These are phyloP conservation scores for Apiospora saccharicola DNA, from an alignment of 2,329 filamentous ascomycete genomes.

Conservation along the genomic window DNA sequence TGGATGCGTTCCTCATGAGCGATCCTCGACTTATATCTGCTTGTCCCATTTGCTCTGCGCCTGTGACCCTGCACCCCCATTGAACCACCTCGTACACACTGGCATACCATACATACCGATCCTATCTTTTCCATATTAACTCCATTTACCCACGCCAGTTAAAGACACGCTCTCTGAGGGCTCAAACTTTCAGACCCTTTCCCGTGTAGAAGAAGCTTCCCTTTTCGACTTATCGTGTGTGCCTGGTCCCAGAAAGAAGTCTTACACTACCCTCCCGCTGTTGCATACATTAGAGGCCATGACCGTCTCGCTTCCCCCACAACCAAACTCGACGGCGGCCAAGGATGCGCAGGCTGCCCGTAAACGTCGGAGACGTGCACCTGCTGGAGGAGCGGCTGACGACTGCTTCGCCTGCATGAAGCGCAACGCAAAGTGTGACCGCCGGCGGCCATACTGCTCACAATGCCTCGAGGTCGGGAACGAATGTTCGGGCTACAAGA, in stretches of 20 bases:
- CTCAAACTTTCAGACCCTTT: constrained; percentile 39
- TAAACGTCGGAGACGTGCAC: constrained; percentile 86
- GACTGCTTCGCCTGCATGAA: constrained; percentile 96
- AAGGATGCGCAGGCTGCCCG: constrained; percentile 61
- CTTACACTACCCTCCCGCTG: constrained; percentile 25
- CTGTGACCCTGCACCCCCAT: constrained; percentile 40
- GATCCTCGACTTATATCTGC: constrained; percentile 44
- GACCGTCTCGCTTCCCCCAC: constrained; percentile 57
- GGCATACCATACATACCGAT: constrained; percentile 39
- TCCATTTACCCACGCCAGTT: constrained; percentile 52
- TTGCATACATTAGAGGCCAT: constrained; percentile 45
- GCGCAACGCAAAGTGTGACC: constrained; percentile 85
- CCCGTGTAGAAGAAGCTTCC: constrained; percentile 35
- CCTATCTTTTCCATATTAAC: constrained; percentile 50
- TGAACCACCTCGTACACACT: constrained; percentile 44
- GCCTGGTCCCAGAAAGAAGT: constrained; percentile 8
- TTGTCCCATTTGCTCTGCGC: constrained; percentile 42
- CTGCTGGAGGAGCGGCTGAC: constrained; percentile 86
- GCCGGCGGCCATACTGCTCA: constrained; percentile 91
- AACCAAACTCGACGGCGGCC: constrained; percentile 52
- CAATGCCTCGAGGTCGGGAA: constrained; percentile 91
- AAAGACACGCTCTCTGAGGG: constrained; percentile 43
- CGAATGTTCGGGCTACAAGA: constrained; percentile 96
- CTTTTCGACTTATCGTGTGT: constrained; percentile 29
- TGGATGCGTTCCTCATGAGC: constrained; percentile 35